These are phyloP conservation scores for Globisporangium alternatum DNA, from an alignment of 352 stramenopile species.

Conservation along the genomic window DNA sequence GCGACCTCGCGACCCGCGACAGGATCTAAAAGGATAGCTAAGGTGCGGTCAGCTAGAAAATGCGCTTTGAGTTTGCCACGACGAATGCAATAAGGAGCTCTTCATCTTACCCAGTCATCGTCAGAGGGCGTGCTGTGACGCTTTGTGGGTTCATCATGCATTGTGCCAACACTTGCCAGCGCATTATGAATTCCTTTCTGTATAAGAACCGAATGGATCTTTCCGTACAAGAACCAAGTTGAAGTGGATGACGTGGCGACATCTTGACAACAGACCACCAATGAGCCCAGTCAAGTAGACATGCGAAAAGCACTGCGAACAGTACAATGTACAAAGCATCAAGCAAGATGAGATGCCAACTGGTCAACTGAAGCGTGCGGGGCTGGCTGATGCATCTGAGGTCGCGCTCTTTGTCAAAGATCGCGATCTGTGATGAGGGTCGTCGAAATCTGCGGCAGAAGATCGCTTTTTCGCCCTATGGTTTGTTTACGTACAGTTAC, in stretches of 20 bases:
- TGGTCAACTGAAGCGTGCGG: too few species aligned
- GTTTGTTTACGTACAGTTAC: too few species aligned
- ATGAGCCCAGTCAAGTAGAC: background rate
- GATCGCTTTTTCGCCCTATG: too few species aligned
- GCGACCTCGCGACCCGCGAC: slow-evolving; percentile 52
- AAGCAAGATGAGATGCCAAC: too few species aligned
- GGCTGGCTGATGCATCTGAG: too few species aligned
- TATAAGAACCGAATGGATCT: slow-evolving; percentile 3
- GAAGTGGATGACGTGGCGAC: slow-evolving; percentile 13
- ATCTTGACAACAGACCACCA: background rate
- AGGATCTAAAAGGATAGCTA: slow-evolving; percentile 32
- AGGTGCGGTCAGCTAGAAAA: background rate
- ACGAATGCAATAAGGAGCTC: background rate
- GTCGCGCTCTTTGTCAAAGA: too few species aligned
- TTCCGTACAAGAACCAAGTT: slow-evolving; percentile 10
- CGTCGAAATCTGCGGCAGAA: too few species aligned
- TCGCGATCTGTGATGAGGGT: too few species aligned
- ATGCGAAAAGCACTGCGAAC: background rate
- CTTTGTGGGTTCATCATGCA: background rate
- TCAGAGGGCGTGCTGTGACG: background rate
- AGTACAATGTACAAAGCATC: background rate
- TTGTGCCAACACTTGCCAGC: slow-evolving; percentile 1
- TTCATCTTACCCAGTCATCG: background rate
- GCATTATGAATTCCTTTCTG: background rate
- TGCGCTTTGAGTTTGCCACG: background rate